A percentile compares a stretch with the other conserved stretches of the same genome.
Evolutionary conservation across 1,139 yeast species (phyloP).

Genomic region (Geotrichum reessii): DNA sequence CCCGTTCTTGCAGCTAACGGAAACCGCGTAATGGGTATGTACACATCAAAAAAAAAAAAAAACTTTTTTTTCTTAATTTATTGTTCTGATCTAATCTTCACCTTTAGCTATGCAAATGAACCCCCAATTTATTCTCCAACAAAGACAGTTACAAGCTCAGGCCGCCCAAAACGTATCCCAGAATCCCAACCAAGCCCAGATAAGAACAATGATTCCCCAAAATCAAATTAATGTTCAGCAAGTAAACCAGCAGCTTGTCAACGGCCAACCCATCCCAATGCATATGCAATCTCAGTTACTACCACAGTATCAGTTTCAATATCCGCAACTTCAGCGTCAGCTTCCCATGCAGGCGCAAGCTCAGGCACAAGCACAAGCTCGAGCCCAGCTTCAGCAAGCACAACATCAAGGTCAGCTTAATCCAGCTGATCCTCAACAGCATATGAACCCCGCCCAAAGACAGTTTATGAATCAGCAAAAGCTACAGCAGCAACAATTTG

Average conservation of each 20-base stretch:
- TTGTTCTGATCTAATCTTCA: not conserved
- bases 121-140: constrained; percentile 16
- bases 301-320: constrained; percentile 20
- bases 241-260: constrained; percentile 9
- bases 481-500: constrained; percentile 7
- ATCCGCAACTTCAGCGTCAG: constrained; percentile 22
- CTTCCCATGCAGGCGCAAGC: constrained; percentile 21
- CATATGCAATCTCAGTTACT: constrained; percentile 12
- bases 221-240: constrained; percentile 6
- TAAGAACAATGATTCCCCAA: constrained; percentile 11
- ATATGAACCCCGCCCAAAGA: constrained; percentile 17
- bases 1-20: constrained; percentile 11
- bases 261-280: constrained; percentile 12
- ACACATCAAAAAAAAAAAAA: too few species aligned
- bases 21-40: constrained; percentile 13
- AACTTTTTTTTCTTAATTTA: not conserved
- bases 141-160: constrained; percentile 7
- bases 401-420: constrained; percentile 16
- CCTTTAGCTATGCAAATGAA: constrained; percentile 18
- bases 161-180: constrained; percentile 3
- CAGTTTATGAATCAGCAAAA: constrained; percentile 17
- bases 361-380: constrained; percentile 18
- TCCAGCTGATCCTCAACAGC: constrained; percentile 21
- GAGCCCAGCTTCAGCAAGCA: constrained; percentile 21
- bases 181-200: constrained; percentile 9